Evolutionary conservation across 106 monocot species (phyloP).

Genomic region (Apostasia shenzhenica): DNA sequence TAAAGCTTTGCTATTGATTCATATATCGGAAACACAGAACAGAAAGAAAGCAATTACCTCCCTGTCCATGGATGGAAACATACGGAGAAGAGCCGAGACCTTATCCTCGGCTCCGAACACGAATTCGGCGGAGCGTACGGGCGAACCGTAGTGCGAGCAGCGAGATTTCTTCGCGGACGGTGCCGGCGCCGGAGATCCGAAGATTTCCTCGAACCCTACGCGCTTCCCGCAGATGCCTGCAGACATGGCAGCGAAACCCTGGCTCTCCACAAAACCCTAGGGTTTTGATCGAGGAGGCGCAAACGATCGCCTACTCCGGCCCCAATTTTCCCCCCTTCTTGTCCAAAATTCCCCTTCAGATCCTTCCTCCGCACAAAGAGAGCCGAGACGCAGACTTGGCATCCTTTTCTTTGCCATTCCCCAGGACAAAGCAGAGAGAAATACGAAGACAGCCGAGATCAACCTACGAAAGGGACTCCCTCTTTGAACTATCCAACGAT

Average conservation of each 20-base stretch:
- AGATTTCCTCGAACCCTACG: slow-evolving; percentile 74
- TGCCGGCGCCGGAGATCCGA: slow-evolving; percentile 48
- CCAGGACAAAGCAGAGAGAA: no score
- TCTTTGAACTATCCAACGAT: no score
- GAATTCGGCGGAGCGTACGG: slow-evolving; percentile 19
- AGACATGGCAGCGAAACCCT: slow-evolving; percentile 58
- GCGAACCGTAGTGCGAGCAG: slow-evolving; percentile 16
- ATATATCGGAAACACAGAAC: not conserved
- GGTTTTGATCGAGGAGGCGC: slow-evolving; percentile 11
- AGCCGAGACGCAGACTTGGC: no score
- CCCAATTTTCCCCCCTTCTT: not conserved
- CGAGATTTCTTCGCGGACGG: slow-evolving; percentile 50
- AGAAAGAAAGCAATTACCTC: slow-evolving; percentile 19
- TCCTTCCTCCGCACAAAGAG: no score
- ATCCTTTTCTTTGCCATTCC: no score
- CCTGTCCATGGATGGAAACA: slow-evolving; percentile 54
- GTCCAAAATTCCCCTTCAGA: no score
- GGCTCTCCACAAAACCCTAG: slow-evolving; percentile 18
- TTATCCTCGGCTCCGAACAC: slow-evolving; percentile 34
- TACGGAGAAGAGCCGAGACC: slow-evolving; percentile 28
- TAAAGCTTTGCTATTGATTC: not conserved
- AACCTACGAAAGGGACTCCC: no score
- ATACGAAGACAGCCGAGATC: no score
- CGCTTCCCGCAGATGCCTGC: slow-evolving; percentile 86
- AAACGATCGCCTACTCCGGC: not conserved